These are phyloP conservation scores for Cyclotella choctawhatcheeana DNA, from an alignment of 108 stramenopile genomes.

Conservation along the genomic window DNA sequence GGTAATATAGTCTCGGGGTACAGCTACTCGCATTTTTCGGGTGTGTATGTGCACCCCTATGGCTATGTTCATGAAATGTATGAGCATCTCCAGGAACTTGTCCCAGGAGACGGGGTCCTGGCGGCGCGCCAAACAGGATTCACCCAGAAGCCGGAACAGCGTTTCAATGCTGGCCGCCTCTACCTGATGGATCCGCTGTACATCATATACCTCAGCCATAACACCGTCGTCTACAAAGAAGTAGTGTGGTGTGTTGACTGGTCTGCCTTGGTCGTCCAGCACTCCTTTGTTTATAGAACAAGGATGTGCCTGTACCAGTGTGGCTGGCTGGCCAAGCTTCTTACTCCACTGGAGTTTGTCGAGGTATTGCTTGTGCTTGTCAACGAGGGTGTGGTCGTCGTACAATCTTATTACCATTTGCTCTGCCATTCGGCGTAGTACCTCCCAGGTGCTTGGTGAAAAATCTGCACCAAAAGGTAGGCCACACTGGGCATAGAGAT, in stretches of 20 bases:
- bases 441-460: neutral
- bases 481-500: neutral
- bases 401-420: neutral
- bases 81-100: neutral
- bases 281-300: neutral
- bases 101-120: constrained; percentile 5
- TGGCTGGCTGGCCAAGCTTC: neutral
- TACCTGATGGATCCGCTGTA: neutral
- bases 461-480: constrained; percentile 7
- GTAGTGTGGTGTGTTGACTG: neutral
- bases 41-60: constrained; percentile 10
- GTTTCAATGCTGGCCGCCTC: constrained; percentile 10
- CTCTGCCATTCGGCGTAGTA: neutral
- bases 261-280: neutral
- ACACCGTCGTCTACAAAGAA: constrained; percentile 4
- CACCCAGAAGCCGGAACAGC: constrained; percentile 8
- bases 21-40: neutral
- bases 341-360: neutral
- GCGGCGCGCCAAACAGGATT: neutral
- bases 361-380: neutral
- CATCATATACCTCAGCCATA: constrained; percentile 1
- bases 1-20: neutral
- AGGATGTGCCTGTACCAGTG: neutral
- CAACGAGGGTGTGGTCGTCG: neutral
- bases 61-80: neutral